Percentiles rank a stretch among this genome's conserved stretches.
Evolutionary conservation across 106 monocot species (phyloP).

Genomic region (Triglochin maritima): DNA sequence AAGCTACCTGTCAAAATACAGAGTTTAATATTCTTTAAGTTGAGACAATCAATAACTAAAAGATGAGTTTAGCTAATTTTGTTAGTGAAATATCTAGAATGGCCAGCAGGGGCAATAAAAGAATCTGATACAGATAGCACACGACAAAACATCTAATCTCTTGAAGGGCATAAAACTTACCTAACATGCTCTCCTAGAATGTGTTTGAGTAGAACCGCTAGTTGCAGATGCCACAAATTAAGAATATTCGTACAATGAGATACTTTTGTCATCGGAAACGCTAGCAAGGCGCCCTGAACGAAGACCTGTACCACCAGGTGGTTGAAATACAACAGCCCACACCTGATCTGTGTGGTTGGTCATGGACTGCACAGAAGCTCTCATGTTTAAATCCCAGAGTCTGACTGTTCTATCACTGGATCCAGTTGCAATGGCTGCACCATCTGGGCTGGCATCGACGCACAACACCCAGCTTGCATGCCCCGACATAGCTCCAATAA

Average conservation of each 20-base stretch:
- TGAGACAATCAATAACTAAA: no score
- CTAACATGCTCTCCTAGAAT: not conserved
- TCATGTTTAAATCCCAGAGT: conserved; percentile 88
- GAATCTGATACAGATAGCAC: not conserved
- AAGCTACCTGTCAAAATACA: no score
- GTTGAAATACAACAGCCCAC: conserved; percentile 78
- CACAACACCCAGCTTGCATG: conserved; percentile 79
- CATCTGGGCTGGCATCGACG: conserved; percentile 91
- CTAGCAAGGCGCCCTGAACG: conserved; percentile 69
- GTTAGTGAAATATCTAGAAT: no score
- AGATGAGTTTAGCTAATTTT: no score
- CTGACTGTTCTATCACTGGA: conserved; percentile 85
- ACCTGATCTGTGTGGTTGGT: conserved; percentile 80
- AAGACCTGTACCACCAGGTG: conserved; percentile 45
- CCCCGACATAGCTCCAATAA: conserved; percentile 82
- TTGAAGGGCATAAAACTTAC: not conserved
- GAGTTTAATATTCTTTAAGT: no score
- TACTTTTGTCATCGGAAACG: conserved; percentile 91
- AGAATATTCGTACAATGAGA: conserved; percentile 86
- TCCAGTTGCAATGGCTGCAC: conserved; percentile 75
- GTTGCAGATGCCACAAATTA: conserved; percentile 10
- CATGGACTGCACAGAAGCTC: conserved; percentile 85
- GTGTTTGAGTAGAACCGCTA: no score
- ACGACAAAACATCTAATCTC: not conserved
- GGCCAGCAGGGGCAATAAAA: no score